Conservation (phyloP, 192 early-diverging fungal genomes). For the Phycomyces blakesleeanus region DNA sequence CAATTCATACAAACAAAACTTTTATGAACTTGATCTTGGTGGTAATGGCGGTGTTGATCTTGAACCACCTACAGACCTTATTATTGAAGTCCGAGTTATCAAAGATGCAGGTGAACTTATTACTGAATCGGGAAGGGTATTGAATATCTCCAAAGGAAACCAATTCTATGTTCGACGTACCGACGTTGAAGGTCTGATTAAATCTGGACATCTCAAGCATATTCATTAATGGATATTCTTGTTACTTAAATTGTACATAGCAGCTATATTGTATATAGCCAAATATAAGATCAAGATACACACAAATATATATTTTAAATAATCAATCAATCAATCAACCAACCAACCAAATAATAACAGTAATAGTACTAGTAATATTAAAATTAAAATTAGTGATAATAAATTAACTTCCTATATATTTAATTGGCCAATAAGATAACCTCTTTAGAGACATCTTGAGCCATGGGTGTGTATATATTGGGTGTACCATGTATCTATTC, state of each 20-base stretch:
- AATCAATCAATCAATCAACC: too few relatives aligned
- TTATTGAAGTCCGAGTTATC: slow-evolving; percentile 87
- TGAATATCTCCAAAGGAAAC: slow-evolving; percentile 71
- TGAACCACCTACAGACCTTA: slow-evolving; percentile 85
- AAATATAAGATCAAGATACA: too few relatives aligned
- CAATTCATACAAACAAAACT: slow-evolving; percentile 59
- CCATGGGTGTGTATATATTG: too few relatives aligned
- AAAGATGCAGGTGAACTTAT: slow-evolving; percentile 88
- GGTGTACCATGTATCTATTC: too few relatives aligned
- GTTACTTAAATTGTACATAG: neutral
- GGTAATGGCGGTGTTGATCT: slow-evolving; percentile 64
- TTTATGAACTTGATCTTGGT: slow-evolving; percentile 69
- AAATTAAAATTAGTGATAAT: too few relatives aligned
- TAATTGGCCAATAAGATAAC: too few relatives aligned
- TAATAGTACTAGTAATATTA: too few relatives aligned
- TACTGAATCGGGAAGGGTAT: slow-evolving; percentile 73
- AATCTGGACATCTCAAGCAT: slow-evolving; percentile 79
- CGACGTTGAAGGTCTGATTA: slow-evolving; percentile 88
- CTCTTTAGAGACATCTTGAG: too few relatives aligned
- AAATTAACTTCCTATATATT: too few relatives aligned
- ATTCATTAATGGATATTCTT: slow-evolving; percentile 28
- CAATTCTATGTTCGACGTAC: slow-evolving; percentile 84
- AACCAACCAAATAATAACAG: too few relatives aligned
- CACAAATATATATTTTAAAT: too few relatives aligned
- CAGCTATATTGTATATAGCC: neutral